A percentile compares a stretch with the other conserved stretches of the same genome.
phyloP scores from a whole-genome alignment of 345 rosid species.

The Lumnitzera littorea region DNA sequence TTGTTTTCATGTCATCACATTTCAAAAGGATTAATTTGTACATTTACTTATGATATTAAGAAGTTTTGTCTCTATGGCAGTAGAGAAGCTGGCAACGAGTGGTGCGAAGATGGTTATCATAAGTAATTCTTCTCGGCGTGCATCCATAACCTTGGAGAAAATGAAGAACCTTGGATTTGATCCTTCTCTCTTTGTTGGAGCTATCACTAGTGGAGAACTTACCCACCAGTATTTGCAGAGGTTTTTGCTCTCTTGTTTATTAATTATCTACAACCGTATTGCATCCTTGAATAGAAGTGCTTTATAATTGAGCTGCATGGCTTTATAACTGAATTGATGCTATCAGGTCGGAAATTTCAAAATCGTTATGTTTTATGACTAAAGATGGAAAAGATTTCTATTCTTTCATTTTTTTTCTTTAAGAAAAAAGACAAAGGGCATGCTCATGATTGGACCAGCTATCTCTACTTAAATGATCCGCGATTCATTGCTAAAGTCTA shows the following conservation, averaged over 20 bases:
- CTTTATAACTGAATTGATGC: too few relatives aligned
- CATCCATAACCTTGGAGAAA: conserved; percentile 67
- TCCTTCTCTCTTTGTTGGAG: conserved; percentile 81
- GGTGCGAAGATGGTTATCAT: conserved; percentile 85
- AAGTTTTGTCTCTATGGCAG: conserved; percentile 32
- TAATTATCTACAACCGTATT: background rate
- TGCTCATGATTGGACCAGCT: too few relatives aligned
- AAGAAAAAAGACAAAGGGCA: too few relatives aligned
- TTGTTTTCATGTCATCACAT: background rate
- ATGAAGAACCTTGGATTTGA: conserved; percentile 86
- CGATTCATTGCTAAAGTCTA: background rate
- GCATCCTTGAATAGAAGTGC: background rate
- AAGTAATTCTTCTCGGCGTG: conserved; percentile 92
- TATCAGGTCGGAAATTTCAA: too few relatives aligned
- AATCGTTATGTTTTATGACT: too few relatives aligned
- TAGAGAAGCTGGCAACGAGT: conserved; percentile 53
- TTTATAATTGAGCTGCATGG: background rate
- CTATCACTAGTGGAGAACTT: conserved; percentile 86
- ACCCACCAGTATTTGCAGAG: conserved; percentile 75
- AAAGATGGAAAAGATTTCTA: too few relatives aligned
- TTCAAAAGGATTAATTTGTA: conserved; percentile 4
- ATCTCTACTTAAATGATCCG: too few relatives aligned
- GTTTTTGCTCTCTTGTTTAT: conserved; percentile 17
- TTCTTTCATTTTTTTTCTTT: too few relatives aligned
- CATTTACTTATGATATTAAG: conserved; percentile 6